A percentile compares a stretch with the other conserved stretches of the same genome.
phyloP scores from a whole-genome alignment of 148 eudicot species.

The Chenopodium formosanum region DNA sequence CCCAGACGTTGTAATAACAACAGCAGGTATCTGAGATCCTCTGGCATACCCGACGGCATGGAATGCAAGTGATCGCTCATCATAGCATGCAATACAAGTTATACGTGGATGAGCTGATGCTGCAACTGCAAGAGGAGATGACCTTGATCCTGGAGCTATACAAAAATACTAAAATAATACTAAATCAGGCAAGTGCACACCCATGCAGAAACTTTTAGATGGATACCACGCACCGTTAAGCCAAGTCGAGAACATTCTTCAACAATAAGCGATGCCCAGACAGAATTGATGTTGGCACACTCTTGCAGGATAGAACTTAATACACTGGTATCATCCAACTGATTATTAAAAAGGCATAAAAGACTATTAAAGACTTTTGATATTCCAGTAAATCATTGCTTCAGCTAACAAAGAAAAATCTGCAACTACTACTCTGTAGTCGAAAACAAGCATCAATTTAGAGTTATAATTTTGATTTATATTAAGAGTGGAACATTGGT shows the following conservation, averaged over 20 bases:
- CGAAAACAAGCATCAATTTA: background rate
- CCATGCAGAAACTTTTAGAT: constrained; percentile 4
- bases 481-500: background rate
- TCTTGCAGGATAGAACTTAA: constrained; percentile 35
- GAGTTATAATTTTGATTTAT: background rate
- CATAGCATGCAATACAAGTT: constrained; percentile 80
- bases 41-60: constrained; percentile 94
- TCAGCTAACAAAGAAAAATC: background rate
- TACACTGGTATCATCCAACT: constrained; percentile 32
- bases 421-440: background rate
- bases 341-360: constrained; percentile 33
- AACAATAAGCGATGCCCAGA: constrained; percentile 89
- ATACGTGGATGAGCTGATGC: constrained; percentile 78
- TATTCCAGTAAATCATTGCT: background rate
- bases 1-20: constrained; percentile 90
- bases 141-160: constrained; percentile 97
- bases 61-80: constrained; percentile 93
- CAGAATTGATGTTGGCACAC: constrained; percentile 72
- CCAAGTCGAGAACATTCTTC: constrained; percentile 98
- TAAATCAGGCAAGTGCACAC: constrained; percentile 37
- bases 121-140: constrained; percentile 93
- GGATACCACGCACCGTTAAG: constrained; percentile 66
- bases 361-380: background rate
- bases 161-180: constrained; percentile 80
- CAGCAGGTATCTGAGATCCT: constrained; percentile 88